A percentile compares a stretch with the other conserved stretches of the same genome.
These are phyloP conservation scores for Sarocladium oryzae DNA, from an alignment of 2,329 filamentous ascomycete species.

Conservation along the genomic window DNA sequence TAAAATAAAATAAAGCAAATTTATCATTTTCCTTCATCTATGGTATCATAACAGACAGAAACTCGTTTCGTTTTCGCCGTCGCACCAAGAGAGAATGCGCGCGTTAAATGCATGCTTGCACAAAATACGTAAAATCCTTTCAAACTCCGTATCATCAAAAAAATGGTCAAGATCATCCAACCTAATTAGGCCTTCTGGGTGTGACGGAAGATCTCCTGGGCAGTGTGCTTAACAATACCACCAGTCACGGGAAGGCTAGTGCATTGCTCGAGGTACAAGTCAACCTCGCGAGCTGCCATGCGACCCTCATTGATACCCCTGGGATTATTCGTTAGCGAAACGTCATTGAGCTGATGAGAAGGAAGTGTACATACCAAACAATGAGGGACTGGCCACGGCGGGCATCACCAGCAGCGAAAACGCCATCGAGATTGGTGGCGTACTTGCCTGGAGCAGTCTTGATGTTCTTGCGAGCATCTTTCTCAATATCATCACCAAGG, in stretches of 20 bases:
- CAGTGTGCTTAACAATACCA: constrained; percentile 83
- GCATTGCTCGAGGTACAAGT: constrained; percentile 74
- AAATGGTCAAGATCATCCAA: not conserved
- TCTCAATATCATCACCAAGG: constrained; percentile 81
- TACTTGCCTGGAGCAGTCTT: constrained; percentile 89
- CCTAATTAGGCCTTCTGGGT: not conserved
- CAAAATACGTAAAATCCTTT: not conserved
- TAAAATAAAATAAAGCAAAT: too few species aligned
- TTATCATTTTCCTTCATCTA: constrained; percentile 5
- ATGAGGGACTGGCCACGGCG: constrained; percentile 91
- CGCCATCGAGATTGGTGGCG: constrained; percentile 76
- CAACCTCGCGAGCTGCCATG: constrained; percentile 85
- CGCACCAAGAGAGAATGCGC: not conserved
- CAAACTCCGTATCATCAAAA: constrained; percentile 5
- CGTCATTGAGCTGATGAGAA: not conserved
- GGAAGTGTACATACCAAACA: constrained; percentile 70
- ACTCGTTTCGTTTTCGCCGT: constrained; percentile 1
- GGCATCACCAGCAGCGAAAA: constrained; percentile 94
- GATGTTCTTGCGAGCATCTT: constrained; percentile 89
- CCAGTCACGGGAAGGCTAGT: constrained; percentile 83
- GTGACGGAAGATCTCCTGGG: constrained; percentile 56
- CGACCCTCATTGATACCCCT: constrained; percentile 97
- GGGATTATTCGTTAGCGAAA: constrained; percentile 25
- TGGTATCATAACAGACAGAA: constrained; percentile 10
- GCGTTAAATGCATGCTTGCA: not conserved